Conservation (phyloP, 2,329 filamentous ascomycete species). For the Stagonosporopsis vannaccii region DNA sequence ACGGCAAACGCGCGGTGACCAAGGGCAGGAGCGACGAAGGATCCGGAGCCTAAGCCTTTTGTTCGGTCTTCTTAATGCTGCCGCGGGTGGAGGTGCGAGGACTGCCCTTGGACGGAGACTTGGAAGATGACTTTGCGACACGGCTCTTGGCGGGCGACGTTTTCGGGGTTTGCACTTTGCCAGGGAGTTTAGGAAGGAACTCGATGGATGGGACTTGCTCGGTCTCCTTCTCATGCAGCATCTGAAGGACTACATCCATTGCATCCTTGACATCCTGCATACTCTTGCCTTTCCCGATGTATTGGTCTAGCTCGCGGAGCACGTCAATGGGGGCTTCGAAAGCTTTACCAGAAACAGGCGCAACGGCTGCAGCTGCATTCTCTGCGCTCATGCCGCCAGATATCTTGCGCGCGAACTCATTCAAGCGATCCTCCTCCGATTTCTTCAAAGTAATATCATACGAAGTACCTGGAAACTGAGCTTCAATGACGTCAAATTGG, state of each 20-base stretch:
- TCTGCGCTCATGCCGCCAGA: conserved; percentile 21
- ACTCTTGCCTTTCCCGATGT: conserved; percentile 32
- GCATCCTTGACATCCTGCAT: conserved; percentile 28
- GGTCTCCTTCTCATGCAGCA: conserved; percentile 36
- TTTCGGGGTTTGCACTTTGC: conserved; percentile 21
- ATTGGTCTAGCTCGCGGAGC: conserved; percentile 38
- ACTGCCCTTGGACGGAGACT: conserved; percentile 21
- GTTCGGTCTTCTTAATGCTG: conserved; percentile 32
- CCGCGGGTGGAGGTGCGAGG: conserved; percentile 32
- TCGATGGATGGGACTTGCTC: conserved; percentile 41
- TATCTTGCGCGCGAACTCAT: conserved; percentile 37
- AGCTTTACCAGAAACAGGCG: conserved; percentile 27
- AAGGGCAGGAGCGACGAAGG: background rate
- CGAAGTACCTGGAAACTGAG: conserved; percentile 36
- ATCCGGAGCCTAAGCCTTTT: conserved; percentile 14
- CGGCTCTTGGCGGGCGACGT: conserved; percentile 22
- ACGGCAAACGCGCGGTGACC: background rate
- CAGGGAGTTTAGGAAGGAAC: conserved; percentile 39
- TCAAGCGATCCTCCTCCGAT: conserved; percentile 44
- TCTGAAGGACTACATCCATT: conserved; percentile 37
- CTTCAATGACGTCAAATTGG: conserved; percentile 44
- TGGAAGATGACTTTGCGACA: conserved; percentile 18
- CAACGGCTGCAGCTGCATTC: conserved; percentile 21
- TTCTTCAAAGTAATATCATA: conserved; percentile 47
- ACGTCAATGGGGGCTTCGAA: conserved; percentile 46